Conservation (phyloP, 1,284 basidiomycete genomes). For the Cystobasidium slooffiae region DNA sequence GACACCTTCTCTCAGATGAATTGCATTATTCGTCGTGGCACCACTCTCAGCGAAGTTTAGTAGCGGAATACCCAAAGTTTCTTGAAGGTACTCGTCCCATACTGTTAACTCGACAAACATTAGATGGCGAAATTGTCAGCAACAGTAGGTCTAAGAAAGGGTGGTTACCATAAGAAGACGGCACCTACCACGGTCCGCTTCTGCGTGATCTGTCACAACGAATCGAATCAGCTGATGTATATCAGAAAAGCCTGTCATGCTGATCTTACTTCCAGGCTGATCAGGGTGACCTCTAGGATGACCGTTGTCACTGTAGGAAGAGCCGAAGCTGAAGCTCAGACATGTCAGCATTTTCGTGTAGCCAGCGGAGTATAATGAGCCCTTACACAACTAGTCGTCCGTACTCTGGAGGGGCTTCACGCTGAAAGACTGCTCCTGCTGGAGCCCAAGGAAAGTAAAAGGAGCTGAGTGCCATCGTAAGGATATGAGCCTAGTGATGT, state of each 20-base stretch:
- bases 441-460: background rate
- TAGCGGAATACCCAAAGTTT: background rate
- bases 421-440: background rate
- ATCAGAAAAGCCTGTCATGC: too few relatives aligned
- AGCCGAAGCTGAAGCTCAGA: constrained; percentile 9
- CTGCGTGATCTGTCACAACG: background rate
- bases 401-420: background rate
- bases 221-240: background rate
- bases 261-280: background rate
- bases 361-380: background rate
- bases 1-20: too few relatives aligned
- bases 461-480: background rate
- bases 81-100: constrained; percentile 18
- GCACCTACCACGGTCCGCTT: background rate
- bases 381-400: background rate
- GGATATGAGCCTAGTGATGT: too few relatives aligned
- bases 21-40: background rate
- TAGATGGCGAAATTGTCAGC: too few relatives aligned
- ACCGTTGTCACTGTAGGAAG: constrained; percentile 21
- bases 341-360: background rate
- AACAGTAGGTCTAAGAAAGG: too few relatives aligned
- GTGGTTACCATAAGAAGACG: background rate
- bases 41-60: constrained; percentile 16
- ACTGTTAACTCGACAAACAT: background rate
- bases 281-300: constrained; percentile 1